These are phyloP conservation scores for Nematocida sp. DNA, from an alignment of 371 early-diverging fungal genomes.

Conservation along the genomic window DNA sequence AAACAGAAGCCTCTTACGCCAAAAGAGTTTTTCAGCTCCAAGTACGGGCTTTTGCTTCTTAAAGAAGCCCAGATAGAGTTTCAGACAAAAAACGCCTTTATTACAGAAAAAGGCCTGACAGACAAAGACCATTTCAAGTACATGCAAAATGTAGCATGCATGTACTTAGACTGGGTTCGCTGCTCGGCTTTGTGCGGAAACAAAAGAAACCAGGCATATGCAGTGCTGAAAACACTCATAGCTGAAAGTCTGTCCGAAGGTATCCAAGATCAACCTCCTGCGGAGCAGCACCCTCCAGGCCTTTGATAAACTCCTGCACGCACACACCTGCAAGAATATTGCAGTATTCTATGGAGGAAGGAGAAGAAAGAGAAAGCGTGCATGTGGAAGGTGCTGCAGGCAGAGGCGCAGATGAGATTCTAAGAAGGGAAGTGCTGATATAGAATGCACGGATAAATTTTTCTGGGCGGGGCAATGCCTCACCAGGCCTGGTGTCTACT, in stretches of 20 bases:
- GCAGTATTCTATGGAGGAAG: neutral
- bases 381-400: neutral
- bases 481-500: neutral
- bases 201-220: slow-evolving; percentile 27
- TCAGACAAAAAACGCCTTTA: neutral
- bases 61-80: neutral
- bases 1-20: slow-evolving; percentile 3
- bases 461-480: too few species aligned
- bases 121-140: neutral
- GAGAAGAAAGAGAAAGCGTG: neutral
- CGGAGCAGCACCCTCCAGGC: neutral
- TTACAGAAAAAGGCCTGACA: neutral
- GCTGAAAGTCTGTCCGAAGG: neutral
- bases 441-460: neutral
- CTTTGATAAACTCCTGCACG: slow-evolving; percentile 40
- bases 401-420: neutral
- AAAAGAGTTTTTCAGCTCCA: slow-evolving; percentile 25
- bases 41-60: slow-evolving; percentile 31
- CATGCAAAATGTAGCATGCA: slow-evolving; percentile 4
- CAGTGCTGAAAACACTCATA: slow-evolving; percentile 2
- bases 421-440: slow-evolving; percentile 9
- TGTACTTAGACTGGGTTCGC: slow-evolving; percentile 26
- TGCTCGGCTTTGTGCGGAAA: slow-evolving; percentile 43
- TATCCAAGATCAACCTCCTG: neutral
- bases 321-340: slow-evolving; percentile 39